phyloP scores from a whole-genome alignment of 2,329 filamentous ascomycete genomes.

The Aspergillus sergii region DNA sequence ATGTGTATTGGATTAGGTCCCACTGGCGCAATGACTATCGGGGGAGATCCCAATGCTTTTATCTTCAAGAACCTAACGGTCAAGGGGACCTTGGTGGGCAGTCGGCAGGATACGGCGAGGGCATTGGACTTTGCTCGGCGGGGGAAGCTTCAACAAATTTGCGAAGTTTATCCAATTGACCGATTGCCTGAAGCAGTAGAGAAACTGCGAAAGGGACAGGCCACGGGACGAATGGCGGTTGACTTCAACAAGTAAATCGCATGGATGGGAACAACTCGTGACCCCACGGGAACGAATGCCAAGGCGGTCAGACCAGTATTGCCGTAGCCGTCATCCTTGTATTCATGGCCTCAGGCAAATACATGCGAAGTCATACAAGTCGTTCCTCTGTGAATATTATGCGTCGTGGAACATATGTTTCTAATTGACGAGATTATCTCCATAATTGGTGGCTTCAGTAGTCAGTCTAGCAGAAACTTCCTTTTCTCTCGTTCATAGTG shows the following conservation, averaged over 20 bases:
- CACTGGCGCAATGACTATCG: slow-evolving; percentile 22
- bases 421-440: no score
- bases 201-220: slow-evolving; percentile 52
- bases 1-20: slow-evolving; percentile 54
- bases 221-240: slow-evolving; percentile 57
- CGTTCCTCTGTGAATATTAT: no score
- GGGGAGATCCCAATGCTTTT: slow-evolving; percentile 29
- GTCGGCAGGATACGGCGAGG: slow-evolving; percentile 35
- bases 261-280: not conserved
- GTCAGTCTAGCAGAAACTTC: no score
- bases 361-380: no score
- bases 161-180: slow-evolving; percentile 51
- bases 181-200: slow-evolving; percentile 55
- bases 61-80: slow-evolving; percentile 30
- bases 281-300: not conserved
- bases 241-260: slow-evolving; percentile 49
- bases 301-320: not conserved
- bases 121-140: slow-evolving; percentile 50
- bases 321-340: not conserved
- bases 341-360: not conserved
- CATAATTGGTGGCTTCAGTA: no score
- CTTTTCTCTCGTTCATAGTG: not conserved
- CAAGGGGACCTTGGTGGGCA: slow-evolving; percentile 34
- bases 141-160: slow-evolving; percentile 54
- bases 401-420: no score